These are phyloP conservation scores for Linum lewisii DNA, from an alignment of 345 rosid species.

Conservation along the genomic window DNA sequence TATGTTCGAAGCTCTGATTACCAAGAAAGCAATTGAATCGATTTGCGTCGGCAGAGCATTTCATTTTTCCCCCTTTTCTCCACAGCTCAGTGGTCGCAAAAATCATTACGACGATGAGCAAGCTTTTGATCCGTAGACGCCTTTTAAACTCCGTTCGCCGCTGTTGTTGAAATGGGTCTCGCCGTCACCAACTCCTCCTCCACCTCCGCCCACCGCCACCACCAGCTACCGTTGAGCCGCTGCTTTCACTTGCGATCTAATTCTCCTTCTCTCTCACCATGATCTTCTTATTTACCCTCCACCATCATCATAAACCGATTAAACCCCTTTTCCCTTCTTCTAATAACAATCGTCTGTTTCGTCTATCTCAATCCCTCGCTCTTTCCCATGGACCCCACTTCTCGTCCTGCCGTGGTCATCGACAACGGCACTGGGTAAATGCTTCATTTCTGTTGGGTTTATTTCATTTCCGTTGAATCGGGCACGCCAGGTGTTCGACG, in stretches of 20 bases:
- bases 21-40: constrained; percentile 14
- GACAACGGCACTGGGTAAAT: constrained; percentile 94
- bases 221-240: constrained; percentile 1
- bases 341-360: background rate
- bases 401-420: constrained; percentile 94
- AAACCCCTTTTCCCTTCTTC: background rate
- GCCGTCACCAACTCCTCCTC: background rate
- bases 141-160: background rate
- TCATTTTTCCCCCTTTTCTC: background rate
- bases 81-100: background rate
- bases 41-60: background rate
- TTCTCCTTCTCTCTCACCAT: background rate
- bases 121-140: background rate
- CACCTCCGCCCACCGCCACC: background rate
- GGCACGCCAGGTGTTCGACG: constrained; percentile 25
- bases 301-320: background rate
- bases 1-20: constrained; percentile 10
- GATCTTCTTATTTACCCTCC: background rate
- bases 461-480: background rate
- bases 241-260: constrained; percentile 9
- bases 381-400: constrained; percentile 64
- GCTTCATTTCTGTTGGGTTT: background rate
- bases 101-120: background rate
- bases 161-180: constrained; percentile 1
- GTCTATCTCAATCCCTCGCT: background rate